These are phyloP conservation scores for Rusavskia elegans DNA, from an alignment of 495 filamentous ascomycete genomes.

Conservation along the genomic window DNA sequence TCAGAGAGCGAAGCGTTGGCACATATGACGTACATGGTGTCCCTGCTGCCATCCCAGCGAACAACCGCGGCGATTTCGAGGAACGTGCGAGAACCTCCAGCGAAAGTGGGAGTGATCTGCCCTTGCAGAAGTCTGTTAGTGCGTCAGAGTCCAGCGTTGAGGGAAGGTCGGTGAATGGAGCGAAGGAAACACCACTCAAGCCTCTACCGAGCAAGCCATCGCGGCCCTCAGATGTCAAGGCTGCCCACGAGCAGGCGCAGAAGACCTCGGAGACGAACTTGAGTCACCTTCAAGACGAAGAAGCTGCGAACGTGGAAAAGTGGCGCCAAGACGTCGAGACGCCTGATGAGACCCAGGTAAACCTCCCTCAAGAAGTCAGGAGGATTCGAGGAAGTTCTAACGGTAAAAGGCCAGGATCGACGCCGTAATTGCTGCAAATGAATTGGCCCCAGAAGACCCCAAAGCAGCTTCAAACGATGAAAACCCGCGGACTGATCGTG, in stretches of 20 bases:
- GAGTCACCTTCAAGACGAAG: background rate
- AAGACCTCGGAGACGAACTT: background rate
- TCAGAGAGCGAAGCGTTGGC: slow-evolving; percentile 15
- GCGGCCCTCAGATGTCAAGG: background rate
- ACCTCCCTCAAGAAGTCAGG: background rate
- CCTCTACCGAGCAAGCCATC: too few relatives aligned
- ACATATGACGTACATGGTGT: slow-evolving; percentile 21
- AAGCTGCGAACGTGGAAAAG: background rate
- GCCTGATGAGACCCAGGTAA: slow-evolving; percentile 2
- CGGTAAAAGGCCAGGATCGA: background rate
- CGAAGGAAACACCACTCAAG: too few relatives aligned
- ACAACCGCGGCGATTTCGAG: background rate
- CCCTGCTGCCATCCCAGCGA: slow-evolving; percentile 3
- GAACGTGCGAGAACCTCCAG: background rate
- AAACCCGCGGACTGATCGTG: background rate
- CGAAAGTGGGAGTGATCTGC: too few relatives aligned
- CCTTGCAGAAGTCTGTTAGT: too few relatives aligned
- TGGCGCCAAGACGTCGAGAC: background rate
- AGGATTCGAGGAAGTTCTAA: background rate
- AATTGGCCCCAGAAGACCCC: background rate
- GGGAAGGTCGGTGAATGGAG: too few relatives aligned
- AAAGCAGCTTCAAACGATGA: background rate
- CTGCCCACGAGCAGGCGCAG: background rate
- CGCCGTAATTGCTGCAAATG: slow-evolving; percentile 1
- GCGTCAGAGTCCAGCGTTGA: too few relatives aligned